These are phyloP conservation scores for Blumeria graminis DNA, from an alignment of 2,329 filamentous ascomycete genomes.

Conservation along the genomic window DNA sequence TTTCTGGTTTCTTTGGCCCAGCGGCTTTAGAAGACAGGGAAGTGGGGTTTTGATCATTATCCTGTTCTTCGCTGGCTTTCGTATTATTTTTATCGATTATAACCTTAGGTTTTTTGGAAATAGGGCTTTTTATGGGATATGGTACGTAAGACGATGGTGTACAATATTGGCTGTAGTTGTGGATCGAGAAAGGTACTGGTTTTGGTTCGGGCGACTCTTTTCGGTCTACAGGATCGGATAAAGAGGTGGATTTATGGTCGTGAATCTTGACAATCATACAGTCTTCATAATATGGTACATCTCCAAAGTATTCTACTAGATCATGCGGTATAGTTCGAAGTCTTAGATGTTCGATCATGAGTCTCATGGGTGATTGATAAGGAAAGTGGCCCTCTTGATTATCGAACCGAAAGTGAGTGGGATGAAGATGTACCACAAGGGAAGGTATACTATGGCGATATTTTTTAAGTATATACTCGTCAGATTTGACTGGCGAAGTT, in stretches of 20 bases:
- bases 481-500: slow-evolving; percentile 36
- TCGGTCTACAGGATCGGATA: slow-evolving; percentile 32
- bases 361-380: slow-evolving; percentile 78
- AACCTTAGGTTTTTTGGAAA: slow-evolving; percentile 14
- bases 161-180: slow-evolving; percentile 75
- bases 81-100: slow-evolving; percentile 11
- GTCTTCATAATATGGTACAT: slow-evolving; percentile 73
- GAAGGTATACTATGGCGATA: slow-evolving; percentile 53
- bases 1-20: slow-evolving; percentile 32
- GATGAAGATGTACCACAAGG: slow-evolving; percentile 63
- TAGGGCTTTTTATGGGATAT: slow-evolving; percentile 32
- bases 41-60: slow-evolving; percentile 34
- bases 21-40: slow-evolving; percentile 23
- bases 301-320: slow-evolving; percentile 53
- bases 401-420: slow-evolving; percentile 75
- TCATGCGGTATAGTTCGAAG: slow-evolving; percentile 68
- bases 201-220: slow-evolving; percentile 37
- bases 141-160: slow-evolving; percentile 72
- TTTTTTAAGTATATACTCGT: slow-evolving; percentile 61
- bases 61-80: slow-evolving; percentile 18
- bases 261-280: slow-evolving; percentile 89
- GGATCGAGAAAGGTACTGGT: slow-evolving; percentile 54
- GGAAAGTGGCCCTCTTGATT: slow-evolving; percentile 79
- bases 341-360: slow-evolving; percentile 52
- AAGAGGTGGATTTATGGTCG: slow-evolving; percentile 49